Conservation (phyloP, 2,329 filamentous ascomycete genomes). For the Mycosphaerella sp. region DNA sequence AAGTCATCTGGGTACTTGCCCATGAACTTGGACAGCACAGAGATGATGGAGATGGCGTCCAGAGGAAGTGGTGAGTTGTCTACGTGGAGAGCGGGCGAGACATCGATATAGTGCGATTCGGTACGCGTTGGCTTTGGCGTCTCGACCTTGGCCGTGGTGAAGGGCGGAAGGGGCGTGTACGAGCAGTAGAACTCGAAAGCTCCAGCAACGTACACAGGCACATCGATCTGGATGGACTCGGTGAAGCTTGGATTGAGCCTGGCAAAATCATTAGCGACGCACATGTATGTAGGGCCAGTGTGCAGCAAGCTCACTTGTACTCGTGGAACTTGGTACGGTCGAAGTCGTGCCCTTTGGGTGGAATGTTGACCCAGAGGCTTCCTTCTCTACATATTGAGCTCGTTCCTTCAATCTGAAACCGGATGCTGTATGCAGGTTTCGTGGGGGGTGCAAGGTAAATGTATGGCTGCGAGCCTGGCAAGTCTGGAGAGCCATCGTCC, state of each 20-base stretch:
- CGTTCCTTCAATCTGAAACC: constrained; percentile 88
- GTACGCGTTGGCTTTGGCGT: constrained; percentile 54
- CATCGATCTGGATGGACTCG: constrained; percentile 78
- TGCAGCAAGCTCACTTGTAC: constrained; percentile 63
- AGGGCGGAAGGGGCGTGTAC: constrained; percentile 77
- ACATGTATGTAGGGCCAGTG: constrained; percentile 5
- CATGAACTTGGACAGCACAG: constrained; percentile 96
- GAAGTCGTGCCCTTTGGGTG: constrained; percentile 68
- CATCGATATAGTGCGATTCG: constrained; percentile 83
- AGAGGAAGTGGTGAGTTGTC: constrained; percentile 70
- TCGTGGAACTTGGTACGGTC: constrained; percentile 73
- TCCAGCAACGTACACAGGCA: constrained; percentile 75
- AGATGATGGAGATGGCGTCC: constrained; percentile 84
- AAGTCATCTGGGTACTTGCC: constrained; percentile 84
- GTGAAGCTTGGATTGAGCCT: constrained; percentile 92
- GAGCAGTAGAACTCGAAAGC: constrained; percentile 93
- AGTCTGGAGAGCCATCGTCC: constrained; percentile 85
- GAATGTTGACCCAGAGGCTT: constrained; percentile 95
- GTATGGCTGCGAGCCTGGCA: constrained; percentile 67
- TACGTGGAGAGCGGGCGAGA: constrained; percentile 72
- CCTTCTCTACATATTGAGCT: constrained; percentile 94
- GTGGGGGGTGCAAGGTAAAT: constrained; percentile 79
- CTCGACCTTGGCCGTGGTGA: constrained; percentile 53
- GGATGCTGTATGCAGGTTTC: constrained; percentile 66
- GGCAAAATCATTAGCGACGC: constrained; percentile 14